Evolutionary conservation across 2,329 filamentous ascomycete species (phyloP).

Genomic region (Colletotrichum sp.): DNA sequence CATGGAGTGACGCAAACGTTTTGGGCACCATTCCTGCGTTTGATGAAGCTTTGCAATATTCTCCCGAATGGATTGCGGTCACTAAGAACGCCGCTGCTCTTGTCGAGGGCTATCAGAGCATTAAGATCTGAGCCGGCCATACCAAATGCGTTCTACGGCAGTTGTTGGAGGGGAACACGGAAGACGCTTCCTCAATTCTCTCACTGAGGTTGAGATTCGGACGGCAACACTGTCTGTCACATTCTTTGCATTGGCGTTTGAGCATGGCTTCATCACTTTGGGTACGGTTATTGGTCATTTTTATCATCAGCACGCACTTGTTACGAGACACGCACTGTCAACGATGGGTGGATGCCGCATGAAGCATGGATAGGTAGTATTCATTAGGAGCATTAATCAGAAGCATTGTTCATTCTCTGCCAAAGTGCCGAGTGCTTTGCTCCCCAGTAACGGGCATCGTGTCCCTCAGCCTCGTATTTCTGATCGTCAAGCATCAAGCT

Average conservation of each 20-base stretch:
- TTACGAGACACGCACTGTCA: background rate
- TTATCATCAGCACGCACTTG: background rate
- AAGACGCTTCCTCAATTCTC: background rate
- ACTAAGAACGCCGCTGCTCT: slow-evolving; percentile 57
- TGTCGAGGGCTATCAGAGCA: slow-evolving; percentile 1
- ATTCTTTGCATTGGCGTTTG: slow-evolving; percentile 2
- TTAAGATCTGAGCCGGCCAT: background rate
- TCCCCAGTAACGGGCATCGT: background rate
- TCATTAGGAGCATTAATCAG: background rate
- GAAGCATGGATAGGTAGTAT: background rate
- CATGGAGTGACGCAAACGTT: slow-evolving; percentile 87
- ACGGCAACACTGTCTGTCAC: background rate
- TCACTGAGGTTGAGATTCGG: background rate
- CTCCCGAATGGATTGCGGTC: slow-evolving; percentile 80
- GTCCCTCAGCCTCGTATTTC: background rate
- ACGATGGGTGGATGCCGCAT: background rate
- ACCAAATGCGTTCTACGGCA: background rate
- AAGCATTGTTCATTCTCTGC: background rate
- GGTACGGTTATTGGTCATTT: background rate
- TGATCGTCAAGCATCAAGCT: background rate
- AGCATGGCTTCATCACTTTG: background rate
- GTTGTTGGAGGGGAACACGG: background rate
- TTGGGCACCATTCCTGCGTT: slow-evolving; percentile 78
- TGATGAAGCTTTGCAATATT: slow-evolving; percentile 78
- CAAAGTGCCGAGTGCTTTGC: background rate